Conservation (phyloP, 352 stramenopile genomes). For the Globisporangium carolinianum region DNA sequence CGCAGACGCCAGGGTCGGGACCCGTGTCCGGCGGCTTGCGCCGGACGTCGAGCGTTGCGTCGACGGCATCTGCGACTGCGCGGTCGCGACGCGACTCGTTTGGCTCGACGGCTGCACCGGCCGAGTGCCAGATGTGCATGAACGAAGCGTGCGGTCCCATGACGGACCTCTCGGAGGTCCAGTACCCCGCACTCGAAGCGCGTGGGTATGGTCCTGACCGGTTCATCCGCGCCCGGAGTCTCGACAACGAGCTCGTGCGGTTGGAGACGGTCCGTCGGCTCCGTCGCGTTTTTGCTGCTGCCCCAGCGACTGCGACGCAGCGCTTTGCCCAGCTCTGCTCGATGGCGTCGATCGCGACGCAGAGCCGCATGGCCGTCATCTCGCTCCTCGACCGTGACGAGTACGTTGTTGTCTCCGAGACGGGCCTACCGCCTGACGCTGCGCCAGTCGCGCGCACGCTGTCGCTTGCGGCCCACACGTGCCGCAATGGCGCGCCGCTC, state of each 20-base stretch:
- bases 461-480: conserved; percentile 61
- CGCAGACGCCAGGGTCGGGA: conserved; percentile 2
- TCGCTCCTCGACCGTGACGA: conserved; percentile 53
- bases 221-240: conserved; percentile 32
- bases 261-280: conserved; percentile 38
- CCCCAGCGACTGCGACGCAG: conserved; percentile 26
- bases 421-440: conserved; percentile 15
- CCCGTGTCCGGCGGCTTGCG: conserved; percentile 14
- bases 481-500: conserved; percentile 46
- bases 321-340: conserved; percentile 62
- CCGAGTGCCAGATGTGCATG: conserved; percentile 45
- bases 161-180: conserved; percentile 38
- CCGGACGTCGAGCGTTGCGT: conserved; percentile 26
- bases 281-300: conserved; percentile 30
- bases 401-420: conserved; percentile 48
- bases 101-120: conserved; percentile 3
- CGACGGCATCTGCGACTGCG: conserved; percentile 6
- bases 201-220: conserved; percentile 13
- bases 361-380: conserved; percentile 61
- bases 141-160: conserved; percentile 57
- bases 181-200: conserved; percentile 42
- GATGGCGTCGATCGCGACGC: conserved; percentile 70
- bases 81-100: conserved; percentile 30
- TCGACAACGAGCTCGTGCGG: conserved; percentile 57
- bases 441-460: conserved; percentile 27